These are phyloP conservation scores for Hyaloscypha finlandica DNA, from an alignment of 495 filamentous ascomycete species.

Conservation along the genomic window DNA sequence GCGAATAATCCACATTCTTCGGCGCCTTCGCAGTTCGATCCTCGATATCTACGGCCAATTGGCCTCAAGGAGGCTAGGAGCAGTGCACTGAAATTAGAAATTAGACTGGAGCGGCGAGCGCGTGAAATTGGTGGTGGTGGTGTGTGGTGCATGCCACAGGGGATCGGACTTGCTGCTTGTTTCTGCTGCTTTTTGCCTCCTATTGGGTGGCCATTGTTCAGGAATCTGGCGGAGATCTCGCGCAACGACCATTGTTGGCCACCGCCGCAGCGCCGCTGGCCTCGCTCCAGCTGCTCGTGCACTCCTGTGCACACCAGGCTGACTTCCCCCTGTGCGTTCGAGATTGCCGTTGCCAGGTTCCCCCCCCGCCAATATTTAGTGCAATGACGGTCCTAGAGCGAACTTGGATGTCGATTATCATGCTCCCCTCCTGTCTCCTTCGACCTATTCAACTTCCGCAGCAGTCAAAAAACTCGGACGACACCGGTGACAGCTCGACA, in stretches of 20 bases:
- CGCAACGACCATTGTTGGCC: background rate
- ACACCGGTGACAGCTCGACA: background rate
- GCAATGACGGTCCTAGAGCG: background rate
- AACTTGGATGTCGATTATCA: background rate
- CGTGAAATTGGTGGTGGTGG: background rate
- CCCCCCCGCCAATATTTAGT: background rate
- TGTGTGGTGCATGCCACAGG: background rate
- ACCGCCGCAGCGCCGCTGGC: background rate
- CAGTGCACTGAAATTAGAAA: background rate
- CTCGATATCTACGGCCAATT: background rate
- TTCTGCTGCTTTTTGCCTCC: background rate
- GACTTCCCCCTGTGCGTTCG: background rate
- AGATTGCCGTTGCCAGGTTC: background rate
- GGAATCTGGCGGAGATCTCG: background rate
- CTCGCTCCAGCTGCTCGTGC: background rate
- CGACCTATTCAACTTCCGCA: background rate
- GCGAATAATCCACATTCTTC: too few species aligned
- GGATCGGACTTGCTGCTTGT: background rate
- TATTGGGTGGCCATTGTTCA: background rate
- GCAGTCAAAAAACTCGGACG: background rate
- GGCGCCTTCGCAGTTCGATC: background rate
- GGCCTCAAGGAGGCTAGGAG: background rate
- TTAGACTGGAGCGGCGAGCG: background rate
- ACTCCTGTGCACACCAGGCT: background rate
- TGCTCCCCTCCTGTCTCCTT: background rate